Evolutionary conservation across 768 basidiomycete genomes (phyloP).

Genomic region (Tulasnella sp.): DNA sequence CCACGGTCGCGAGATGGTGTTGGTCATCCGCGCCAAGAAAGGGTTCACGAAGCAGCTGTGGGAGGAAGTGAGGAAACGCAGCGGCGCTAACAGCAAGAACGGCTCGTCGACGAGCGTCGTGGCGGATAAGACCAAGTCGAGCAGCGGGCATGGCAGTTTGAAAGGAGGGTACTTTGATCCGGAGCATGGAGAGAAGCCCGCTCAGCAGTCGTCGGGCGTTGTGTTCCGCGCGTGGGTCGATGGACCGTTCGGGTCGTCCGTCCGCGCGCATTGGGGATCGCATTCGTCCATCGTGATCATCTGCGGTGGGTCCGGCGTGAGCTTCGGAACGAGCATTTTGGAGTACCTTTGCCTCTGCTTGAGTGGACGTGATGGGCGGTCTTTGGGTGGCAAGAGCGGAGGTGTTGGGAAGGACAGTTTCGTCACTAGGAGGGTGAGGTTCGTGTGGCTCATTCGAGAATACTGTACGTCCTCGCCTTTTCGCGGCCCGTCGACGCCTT

Average conservation of each 20-base stretch:
- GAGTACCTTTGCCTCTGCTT: slow-evolving; percentile 51
- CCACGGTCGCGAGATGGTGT: slow-evolving; percentile 45
- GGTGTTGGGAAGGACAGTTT: slow-evolving; percentile 19
- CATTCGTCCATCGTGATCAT: slow-evolving; percentile 52
- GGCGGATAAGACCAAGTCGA: not conserved
- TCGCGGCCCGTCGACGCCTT: not conserved
- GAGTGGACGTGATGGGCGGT: slow-evolving; percentile 40
- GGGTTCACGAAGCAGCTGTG: slow-evolving; percentile 62
- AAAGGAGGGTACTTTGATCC: not conserved
- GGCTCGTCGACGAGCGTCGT: not conserved
- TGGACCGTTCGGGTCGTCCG: slow-evolving; percentile 58
- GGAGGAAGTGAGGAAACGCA: slow-evolving; percentile 34
- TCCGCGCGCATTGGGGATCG: slow-evolving; percentile 44
- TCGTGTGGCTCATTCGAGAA: slow-evolving; percentile 69
- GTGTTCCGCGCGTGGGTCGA: slow-evolving; percentile 49
- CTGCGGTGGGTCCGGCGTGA: slow-evolving; percentile 65
- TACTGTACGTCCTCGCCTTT: slow-evolving; percentile 39
- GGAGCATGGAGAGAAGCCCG: not conserved
- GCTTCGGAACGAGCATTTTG: slow-evolving; percentile 54
- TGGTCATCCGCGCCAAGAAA: slow-evolving; percentile 55
- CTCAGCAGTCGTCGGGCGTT: slow-evolving; percentile 29
- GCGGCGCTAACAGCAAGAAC: slow-evolving; percentile 16
- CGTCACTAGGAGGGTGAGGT: slow-evolving; percentile 47
- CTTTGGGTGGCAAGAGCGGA: slow-evolving; percentile 28
- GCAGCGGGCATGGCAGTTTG: not conserved